A percentile compares a stretch with the other conserved stretches of the same genome.
Evolutionary conservation across 805 yeast species (phyloP).

Genomic region (Candida caryicola): DNA sequence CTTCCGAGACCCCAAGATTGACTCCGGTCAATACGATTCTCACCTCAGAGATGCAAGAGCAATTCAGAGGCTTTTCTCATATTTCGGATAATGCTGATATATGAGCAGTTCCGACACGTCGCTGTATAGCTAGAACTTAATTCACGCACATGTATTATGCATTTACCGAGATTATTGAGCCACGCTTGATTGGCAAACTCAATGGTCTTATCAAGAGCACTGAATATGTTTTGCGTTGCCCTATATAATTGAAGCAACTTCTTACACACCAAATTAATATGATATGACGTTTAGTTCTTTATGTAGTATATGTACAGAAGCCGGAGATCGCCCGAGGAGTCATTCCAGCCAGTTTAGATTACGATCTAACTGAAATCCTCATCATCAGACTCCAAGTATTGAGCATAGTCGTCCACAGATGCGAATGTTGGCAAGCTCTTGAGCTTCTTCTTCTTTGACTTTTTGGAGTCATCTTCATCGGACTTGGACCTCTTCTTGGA

Average conservation of each 20-base stretch:
- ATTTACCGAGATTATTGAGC: too few species aligned
- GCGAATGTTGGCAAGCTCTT: constrained; percentile 82
- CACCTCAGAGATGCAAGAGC: constrained; percentile 87
- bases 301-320: too few species aligned
- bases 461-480: constrained; percentile 27
- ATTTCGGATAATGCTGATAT: constrained; percentile 58
- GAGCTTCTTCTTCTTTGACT: constrained; percentile 53
- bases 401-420: constrained; percentile 80
- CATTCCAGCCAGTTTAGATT: too few species aligned
- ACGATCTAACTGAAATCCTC: constrained; percentile 39
- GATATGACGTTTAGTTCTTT: too few species aligned
- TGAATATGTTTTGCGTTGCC: too few species aligned
- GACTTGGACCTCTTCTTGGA: constrained; percentile 21
- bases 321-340: too few species aligned
- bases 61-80: constrained; percentile 95
- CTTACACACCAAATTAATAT: too few species aligned
- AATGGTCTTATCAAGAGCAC: too few species aligned
- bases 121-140: not conserved
- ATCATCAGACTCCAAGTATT: constrained; percentile 65
- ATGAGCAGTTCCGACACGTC: too few species aligned
- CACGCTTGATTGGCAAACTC: too few species aligned
- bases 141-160: too few species aligned
- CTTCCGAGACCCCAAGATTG: constrained; percentile 88
- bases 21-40: constrained; percentile 91
- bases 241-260: not conserved